Evolutionary conservation across 306 rosid species (phyloP).

Genomic region (Pyrus betulifolia): DNA sequence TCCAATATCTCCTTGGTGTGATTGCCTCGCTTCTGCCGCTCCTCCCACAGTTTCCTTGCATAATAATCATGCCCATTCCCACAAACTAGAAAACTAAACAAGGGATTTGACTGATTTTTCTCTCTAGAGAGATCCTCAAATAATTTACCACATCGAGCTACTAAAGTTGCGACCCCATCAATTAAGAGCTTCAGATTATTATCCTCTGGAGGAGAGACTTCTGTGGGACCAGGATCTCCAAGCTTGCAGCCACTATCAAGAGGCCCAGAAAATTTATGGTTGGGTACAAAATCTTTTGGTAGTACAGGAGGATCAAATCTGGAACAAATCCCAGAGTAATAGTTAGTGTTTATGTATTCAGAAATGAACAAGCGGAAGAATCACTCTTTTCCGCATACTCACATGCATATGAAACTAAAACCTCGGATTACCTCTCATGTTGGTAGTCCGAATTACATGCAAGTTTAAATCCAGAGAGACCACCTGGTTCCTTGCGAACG

Average conservation of each 20-base stretch:
- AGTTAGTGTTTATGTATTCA: slow-evolving; percentile 7
- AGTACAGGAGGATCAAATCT: slow-evolving; percentile 83
- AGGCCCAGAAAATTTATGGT: slow-evolving; percentile 67
- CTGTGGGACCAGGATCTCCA: slow-evolving; percentile 60
- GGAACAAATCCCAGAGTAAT: slow-evolving; percentile 9
- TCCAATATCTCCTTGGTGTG: slow-evolving; percentile 46
- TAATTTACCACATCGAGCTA: slow-evolving; percentile 88
- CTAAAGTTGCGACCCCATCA: slow-evolving; percentile 90
- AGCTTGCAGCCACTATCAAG: slow-evolving; percentile 50
- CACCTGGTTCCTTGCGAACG: slow-evolving; percentile 38
- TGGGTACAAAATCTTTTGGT: slow-evolving; percentile 76
- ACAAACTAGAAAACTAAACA: slow-evolving; percentile 82
- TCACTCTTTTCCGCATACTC: background rate
- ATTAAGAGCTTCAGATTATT: slow-evolving; percentile 69
- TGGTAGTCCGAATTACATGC: slow-evolving; percentile 72
- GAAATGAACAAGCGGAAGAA: background rate
- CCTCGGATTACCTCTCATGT: slow-evolving; percentile 57
- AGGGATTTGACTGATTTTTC: slow-evolving; percentile 72
- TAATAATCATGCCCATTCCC: slow-evolving; percentile 89
- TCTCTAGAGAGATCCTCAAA: slow-evolving; percentile 95
- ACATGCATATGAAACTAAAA: background rate
- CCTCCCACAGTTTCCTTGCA: slow-evolving; percentile 91
- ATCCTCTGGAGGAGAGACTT: slow-evolving; percentile 74
- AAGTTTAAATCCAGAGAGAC: slow-evolving; percentile 70
- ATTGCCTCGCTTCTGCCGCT: slow-evolving; percentile 49